Conservation (phyloP, 345 rosid species). For the Firmiana major region DNA sequence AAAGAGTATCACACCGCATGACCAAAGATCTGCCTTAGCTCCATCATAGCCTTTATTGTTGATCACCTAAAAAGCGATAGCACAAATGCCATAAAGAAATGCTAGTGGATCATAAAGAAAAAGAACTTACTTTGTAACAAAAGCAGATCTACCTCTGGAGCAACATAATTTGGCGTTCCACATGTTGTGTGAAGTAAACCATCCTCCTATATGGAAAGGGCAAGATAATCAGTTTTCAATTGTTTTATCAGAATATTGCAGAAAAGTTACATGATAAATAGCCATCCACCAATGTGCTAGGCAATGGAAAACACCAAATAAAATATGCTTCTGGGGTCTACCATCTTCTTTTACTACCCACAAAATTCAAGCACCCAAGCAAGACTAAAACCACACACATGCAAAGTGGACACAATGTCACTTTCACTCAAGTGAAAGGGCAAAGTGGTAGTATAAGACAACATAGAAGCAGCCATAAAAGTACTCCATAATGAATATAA, state of each 20-base stretch:
- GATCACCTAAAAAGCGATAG: slow-evolving; percentile 55
- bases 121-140: slow-evolving; percentile 15
- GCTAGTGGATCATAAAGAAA: background rate
- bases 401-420: background rate
- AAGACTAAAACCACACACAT: background rate
- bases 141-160: slow-evolving; percentile 80
- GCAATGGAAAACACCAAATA: background rate
- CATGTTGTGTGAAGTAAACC: slow-evolving; percentile 98
- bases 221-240: slow-evolving; percentile 14
- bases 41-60: slow-evolving; percentile 97
- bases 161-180: slow-evolving; percentile 99
- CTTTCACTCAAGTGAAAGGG: background rate
- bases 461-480: background rate
- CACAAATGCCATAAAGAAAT: slow-evolving; percentile 12
- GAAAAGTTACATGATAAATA: background rate
- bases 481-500: slow-evolving; percentile 2
- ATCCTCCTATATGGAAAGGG: slow-evolving; percentile 61
- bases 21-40: slow-evolving; percentile 97
- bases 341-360: background rate
- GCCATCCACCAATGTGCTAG: background rate
- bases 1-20: slow-evolving; percentile 96
- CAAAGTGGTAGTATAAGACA: background rate
- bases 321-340: background rate
- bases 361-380: background rate
- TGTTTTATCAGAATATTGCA: background rate